These are phyloP conservation scores for Lumnitzera racemosa DNA, from an alignment of 345 rosid genomes.

Conservation along the genomic window DNA sequence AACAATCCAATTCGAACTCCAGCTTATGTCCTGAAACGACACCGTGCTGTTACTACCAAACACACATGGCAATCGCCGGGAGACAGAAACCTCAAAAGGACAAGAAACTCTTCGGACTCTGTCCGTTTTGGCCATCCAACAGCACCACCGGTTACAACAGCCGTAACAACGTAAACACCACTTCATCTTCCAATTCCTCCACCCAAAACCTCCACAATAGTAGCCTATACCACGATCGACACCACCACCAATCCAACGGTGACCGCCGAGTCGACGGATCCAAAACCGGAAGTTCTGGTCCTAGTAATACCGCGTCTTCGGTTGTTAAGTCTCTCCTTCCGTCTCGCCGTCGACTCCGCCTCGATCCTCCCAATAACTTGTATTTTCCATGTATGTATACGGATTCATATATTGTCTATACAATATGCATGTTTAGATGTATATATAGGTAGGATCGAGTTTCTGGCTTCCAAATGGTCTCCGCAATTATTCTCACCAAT, in stretches of 20 bases:
- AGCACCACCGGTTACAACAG: conserved; percentile 20
- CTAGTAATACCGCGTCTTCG: conserved; percentile 49
- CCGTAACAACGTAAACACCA: not conserved
- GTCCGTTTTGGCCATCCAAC: conserved; percentile 68
- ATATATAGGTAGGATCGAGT: no score
- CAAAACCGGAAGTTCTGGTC: conserved; percentile 15
- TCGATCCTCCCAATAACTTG: conserved; percentile 72
- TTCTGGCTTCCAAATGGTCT: no score
- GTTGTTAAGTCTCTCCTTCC: conserved; percentile 89
- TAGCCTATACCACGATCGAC: no score
- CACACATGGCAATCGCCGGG: conserved; percentile 50
- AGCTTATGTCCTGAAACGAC: not conserved
- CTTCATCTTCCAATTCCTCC: no score
- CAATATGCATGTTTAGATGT: not conserved
- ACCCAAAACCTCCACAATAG: no score
- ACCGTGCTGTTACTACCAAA: not conserved
- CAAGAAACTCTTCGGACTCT: conserved; percentile 52
- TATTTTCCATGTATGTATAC: conserved; percentile 70
- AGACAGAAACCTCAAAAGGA: conserved; percentile 25
- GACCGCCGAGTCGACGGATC: conserved; percentile 22
- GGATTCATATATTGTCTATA: conserved; percentile 20
- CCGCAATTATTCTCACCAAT: no score
- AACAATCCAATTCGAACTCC: not conserved
- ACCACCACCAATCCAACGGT: not conserved
- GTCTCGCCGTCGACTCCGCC: conserved; percentile 78